Evolutionary conservation across 2,329 filamentous ascomycete species (phyloP), one percentile per base, ranked within the genome.

Genomic region (Xylaria sp.): DNA sequence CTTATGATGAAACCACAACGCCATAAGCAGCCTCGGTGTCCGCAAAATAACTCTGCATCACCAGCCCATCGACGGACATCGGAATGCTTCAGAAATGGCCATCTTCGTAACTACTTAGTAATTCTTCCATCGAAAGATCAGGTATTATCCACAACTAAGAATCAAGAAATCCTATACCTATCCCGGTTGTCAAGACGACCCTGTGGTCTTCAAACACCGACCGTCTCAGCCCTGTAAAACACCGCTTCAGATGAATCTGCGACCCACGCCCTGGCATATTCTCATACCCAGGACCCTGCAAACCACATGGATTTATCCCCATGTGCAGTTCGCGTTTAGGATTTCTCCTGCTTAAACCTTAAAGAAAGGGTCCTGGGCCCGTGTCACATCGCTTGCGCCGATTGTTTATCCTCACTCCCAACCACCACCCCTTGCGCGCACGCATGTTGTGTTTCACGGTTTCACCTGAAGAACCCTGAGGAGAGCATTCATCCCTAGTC

Each of bases 181-280:
- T 66, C 39, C 58, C 49, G 31, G 49, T 33, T n/a, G 25, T 59
- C 39, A 23, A 60, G 51, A 18, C 36, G 63, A 52, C 58, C 58
- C 36, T 62, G 58, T 33, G 67, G 13, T 46, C 58, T 55, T 66
- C 67, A 66, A 59, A 69, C 67, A 41, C n/a, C 10, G 31, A 10
- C 31, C 13, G 67, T 69, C 58, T 69, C 67, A 69, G 67, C 67
- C 67, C 63, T 69, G 59, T 60, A 41, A 68, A 62, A 68, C 59
- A 48, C 28, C 51, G 39, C 61, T 58, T 36, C 54, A 51, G 56
- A 58, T 58, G 56, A 58, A 58, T 46, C 56, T 58, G 56, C 56
- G 39, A 61, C 46, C 46, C 58, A 61, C 58, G 58, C 58, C 46
- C 31, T 61, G 58, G 58, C 58, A 58, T n/a, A 20, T n/a, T 48